phyloP scores from a whole-genome alignment of 2,329 filamentous ascomycete species.

The Aspergillus calidoustus region DNA sequence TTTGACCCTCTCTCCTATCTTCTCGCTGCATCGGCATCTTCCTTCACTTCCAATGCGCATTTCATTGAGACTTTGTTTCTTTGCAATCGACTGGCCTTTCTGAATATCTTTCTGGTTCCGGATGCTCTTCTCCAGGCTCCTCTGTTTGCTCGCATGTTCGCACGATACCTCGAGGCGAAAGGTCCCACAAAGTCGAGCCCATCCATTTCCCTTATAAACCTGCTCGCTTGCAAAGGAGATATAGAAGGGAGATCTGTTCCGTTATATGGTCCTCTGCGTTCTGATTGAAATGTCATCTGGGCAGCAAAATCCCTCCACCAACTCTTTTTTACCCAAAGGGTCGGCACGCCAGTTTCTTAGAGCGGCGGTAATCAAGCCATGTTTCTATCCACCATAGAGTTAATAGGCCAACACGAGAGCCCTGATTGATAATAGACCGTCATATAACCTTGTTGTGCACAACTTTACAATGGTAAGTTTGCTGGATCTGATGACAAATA shows the following conservation, averaged over 20 bases:
- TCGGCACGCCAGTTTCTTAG: neutral
- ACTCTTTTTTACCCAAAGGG: neutral
- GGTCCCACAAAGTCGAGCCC: neutral
- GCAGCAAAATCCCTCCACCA: neutral
- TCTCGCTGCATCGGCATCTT: conserved; percentile 11
- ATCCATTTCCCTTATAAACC: neutral
- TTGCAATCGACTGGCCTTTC: neutral
- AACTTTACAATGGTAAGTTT: neutral
- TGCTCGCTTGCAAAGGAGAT: neutral
- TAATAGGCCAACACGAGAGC: neutral
- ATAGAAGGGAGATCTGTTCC: neutral
- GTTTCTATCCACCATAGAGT: neutral
- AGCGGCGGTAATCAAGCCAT: neutral
- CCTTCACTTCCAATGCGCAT: conserved; percentile 1
- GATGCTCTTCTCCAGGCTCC: neutral
- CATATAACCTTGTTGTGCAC: too few relatives aligned
- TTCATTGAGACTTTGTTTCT: conserved; percentile 5
- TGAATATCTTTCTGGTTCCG: neutral
- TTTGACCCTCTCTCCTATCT: conserved; percentile 22
- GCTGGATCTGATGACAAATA: neutral
- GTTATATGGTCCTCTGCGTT: neutral
- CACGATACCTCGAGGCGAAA: neutral
- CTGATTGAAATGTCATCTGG: neutral
- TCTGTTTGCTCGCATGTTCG: neutral
- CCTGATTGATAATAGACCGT: neutral